phyloP scores from a whole-genome alignment of 2,329 filamentous ascomycete species.

The Fusarium odoratissimum region DNA sequence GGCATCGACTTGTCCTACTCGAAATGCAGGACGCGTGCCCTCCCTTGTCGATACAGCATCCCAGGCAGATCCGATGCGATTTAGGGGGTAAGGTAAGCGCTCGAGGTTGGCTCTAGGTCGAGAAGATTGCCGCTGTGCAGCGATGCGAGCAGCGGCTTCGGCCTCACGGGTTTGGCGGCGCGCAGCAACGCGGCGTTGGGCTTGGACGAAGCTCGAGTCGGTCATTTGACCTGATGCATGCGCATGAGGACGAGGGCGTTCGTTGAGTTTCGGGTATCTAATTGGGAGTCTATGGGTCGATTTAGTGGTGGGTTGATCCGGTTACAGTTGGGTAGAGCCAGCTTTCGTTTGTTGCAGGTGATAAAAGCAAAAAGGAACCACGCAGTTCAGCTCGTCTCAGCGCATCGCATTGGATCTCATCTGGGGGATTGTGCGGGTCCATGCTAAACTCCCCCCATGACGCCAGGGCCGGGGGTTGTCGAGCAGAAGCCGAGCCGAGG shows the following conservation, averaged over 20 bases:
- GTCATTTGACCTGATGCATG: constrained; percentile 57
- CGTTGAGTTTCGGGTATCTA: background rate
- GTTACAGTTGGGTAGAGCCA: background rate
- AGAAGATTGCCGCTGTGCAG: constrained; percentile 62
- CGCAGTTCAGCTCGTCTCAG: constrained; percentile 6
- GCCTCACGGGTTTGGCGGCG: constrained; percentile 82
- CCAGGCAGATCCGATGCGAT: constrained; percentile 72
- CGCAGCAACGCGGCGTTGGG: constrained; percentile 86
- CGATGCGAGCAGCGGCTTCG: constrained; percentile 68
- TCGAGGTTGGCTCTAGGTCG: constrained; percentile 66
- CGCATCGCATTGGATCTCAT: constrained; percentile 19
- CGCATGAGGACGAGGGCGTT: constrained; percentile 49
- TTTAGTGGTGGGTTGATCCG: background rate
- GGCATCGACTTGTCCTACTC: constrained; percentile 95
- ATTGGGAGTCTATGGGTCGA: background rate
- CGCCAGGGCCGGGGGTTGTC: constrained; percentile 28
- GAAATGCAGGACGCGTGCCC: constrained; percentile 85
- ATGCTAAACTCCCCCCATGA: constrained; percentile 29
- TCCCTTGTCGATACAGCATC: constrained; percentile 77
- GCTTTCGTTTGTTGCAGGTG: constrained; percentile 9
- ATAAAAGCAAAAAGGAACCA: constrained; percentile 25
- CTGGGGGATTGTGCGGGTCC: constrained; percentile 38
- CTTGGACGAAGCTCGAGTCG: constrained; percentile 81
- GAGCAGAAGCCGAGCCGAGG: constrained; percentile 45
- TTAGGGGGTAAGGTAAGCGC: constrained; percentile 71